A percentile compares a stretch with the other conserved stretches of the same genome.
Evolutionary conservation across 2,329 filamentous ascomycete species (phyloP).

Genomic region (Trichoderma semiorbis): DNA sequence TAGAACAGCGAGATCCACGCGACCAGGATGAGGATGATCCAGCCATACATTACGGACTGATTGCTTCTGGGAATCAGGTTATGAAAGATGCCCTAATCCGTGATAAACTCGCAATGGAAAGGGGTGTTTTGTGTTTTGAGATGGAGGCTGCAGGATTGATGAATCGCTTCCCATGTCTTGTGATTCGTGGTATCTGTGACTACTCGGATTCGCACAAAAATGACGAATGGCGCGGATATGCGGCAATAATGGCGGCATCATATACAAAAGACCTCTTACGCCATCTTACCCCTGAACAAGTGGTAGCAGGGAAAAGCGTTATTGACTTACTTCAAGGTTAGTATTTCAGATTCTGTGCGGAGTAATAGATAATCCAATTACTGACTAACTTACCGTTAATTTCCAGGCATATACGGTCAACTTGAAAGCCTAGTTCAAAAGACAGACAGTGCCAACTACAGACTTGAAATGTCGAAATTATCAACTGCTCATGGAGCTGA

Average conservation of each 20-base stretch:
- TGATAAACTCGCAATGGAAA: neutral
- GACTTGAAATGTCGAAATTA: neutral
- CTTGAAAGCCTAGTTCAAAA: neutral
- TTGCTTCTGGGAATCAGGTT: neutral
- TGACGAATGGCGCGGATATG: neutral
- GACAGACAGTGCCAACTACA: neutral
- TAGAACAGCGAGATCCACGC: neutral
- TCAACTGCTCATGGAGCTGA: neutral
- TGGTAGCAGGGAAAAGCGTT: neutral
- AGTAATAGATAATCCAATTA: neutral
- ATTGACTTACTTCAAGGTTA: neutral
- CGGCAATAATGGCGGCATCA: neutral
- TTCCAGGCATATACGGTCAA: neutral
- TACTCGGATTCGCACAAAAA: neutral
- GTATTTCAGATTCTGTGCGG: neutral
- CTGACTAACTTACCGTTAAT: neutral
- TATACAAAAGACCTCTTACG: neutral
- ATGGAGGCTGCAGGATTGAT: neutral
- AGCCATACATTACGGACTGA: neutral
- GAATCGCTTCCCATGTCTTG: neutral
- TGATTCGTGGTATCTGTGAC: neutral
- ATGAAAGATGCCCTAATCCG: neutral
- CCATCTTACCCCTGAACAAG: neutral
- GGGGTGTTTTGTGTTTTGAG: neutral
- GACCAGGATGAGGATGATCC: neutral